These are phyloP conservation scores for Aspergillus alliaceus DNA, from an alignment of 2,329 filamentous ascomycete genomes.

Conservation along the genomic window DNA sequence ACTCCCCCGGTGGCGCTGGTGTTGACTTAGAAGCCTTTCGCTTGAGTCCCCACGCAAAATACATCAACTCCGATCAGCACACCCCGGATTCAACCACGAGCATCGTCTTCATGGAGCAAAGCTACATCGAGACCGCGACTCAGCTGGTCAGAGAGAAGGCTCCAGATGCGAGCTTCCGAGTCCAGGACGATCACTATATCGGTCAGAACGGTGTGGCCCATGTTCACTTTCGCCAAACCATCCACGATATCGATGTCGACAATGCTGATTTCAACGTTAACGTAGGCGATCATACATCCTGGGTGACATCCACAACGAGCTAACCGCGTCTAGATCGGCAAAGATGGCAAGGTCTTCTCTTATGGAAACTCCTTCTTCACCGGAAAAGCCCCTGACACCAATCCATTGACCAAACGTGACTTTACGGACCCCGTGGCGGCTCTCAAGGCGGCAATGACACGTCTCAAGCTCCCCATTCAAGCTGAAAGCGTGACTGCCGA, in stretches of 20 bases:
- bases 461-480: slow-evolving; percentile 2
- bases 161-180: slow-evolving; percentile 6
- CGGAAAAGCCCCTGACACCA: slow-evolving; percentile 3
- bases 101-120: background rate
- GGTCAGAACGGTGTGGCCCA: slow-evolving; percentile 16
- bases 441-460: background rate
- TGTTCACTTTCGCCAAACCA: slow-evolving; percentile 13
- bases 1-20: background rate
- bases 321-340: slow-evolving; percentile 7
- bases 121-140: slow-evolving; percentile 8
- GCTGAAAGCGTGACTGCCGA: background rate
- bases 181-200: slow-evolving; percentile 14
- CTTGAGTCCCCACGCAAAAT: background rate
- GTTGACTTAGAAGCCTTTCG: slow-evolving; percentile 8
- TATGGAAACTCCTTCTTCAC: slow-evolving; percentile 17
- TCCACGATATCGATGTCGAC: slow-evolving; percentile 12
- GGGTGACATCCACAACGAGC: background rate
- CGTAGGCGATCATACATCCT: background rate
- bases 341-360: slow-evolving; percentile 14
- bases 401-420: background rate
- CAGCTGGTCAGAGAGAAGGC: slow-evolving; percentile 1
- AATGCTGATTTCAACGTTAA: slow-evolving; percentile 18
- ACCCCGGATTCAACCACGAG: background rate
- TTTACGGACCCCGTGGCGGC: slow-evolving; percentile 9
- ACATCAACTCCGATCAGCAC: background rate